A percentile compares a stretch with the other conserved stretches of the same genome.
Conservation (phyloP, 1,284 basidiomycete species). For the Pterulicium gracile region DNA sequence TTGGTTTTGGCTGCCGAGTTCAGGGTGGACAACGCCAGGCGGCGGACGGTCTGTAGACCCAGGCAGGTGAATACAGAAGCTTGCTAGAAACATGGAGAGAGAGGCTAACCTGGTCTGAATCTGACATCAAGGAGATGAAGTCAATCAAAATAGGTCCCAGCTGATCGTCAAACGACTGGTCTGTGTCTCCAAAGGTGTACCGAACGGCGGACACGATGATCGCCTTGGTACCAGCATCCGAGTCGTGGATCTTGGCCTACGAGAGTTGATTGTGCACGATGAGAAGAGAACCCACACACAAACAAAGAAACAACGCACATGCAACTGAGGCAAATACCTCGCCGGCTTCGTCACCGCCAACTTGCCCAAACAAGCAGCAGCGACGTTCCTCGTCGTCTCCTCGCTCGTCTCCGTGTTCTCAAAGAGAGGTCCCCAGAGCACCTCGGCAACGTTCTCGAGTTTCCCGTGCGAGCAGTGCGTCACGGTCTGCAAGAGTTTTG, state of each 20-base stretch:
- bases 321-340: constrained; percentile 86
- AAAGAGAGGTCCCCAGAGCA: constrained; percentile 87
- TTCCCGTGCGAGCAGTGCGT: constrained; percentile 80
- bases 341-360: constrained; percentile 85
- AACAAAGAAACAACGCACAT: constrained; percentile 36
- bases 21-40: constrained; percentile 78
- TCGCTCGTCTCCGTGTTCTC: constrained; percentile 77
- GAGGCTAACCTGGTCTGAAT: constrained; percentile 63
- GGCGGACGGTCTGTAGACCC: constrained; percentile 65
- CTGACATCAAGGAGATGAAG: constrained; percentile 82
- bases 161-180: constrained; percentile 78
- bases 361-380: constrained; percentile 94
- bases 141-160: constrained; percentile 81
- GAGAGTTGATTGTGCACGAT: constrained; percentile 5
- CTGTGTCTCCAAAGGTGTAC: constrained; percentile 89
- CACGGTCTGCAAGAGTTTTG: constrained; percentile 54
- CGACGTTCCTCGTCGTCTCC: constrained; percentile 88
- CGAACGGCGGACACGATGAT: constrained; percentile 91
- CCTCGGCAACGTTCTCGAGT: constrained; percentile 76
- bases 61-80: constrained; percentile 1
- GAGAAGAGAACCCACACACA: neutral
- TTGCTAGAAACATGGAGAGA: neutral
- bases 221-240: constrained; percentile 66
- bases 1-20: constrained; percentile 95
- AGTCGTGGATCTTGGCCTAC: constrained; percentile 58